Base-by-base conservation (phyloP, 2,329 filamentous ascomycete species). In the Aspergillus ochraceoroseus region DNA sequence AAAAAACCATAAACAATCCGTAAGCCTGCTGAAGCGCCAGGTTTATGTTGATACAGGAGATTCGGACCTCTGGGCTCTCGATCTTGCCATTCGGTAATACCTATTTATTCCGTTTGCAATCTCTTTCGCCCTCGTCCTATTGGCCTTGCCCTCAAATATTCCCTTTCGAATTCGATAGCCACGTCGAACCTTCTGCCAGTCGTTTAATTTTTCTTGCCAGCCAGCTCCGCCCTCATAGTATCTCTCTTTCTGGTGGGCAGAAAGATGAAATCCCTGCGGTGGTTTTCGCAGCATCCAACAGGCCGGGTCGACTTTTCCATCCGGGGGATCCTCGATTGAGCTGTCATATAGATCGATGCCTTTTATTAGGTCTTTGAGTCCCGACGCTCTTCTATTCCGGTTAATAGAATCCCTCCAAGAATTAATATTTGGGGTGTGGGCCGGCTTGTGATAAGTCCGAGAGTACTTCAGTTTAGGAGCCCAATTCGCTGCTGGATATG, bases 391-490 rank as follows among this genome's bases (percentile, higher is more conserved):
- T 38, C 66, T 56, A 13, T 58, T 51, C 14, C 43, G 48, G 32
- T 69, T 69, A 14, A 68, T 56, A 2, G 61, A 61, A 27, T 49
- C 45, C 26, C 66, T 58, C 66, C 66, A 69, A 2, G 64, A 67
- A 36, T 66, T 53, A 9, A 69, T 56, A 2, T 54, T 56, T 8
- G 62, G 60, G 1, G 38, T 56, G 12, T 56, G 41, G 14, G 49
- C 49, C 30, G 48, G 52, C 14, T 38, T 57, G 12, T 43, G 52
- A 11, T 13, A 5, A n/a, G 19, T 13, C 5, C 23, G 11, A 2
- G 55, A 52, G 38, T 61, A 59, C 36, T 66, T 67, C 1, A 44
- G 50, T 29, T 48, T 59, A 1, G 50, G 34, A 2, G 31, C 37
- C 19, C 35, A 45, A 20, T 38, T 35, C 7, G 55, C 49, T n/a